Evolutionary conservation across 2,329 filamentous ascomycete genomes (phyloP).

Genomic region (Penicillium griseofulvum): DNA sequence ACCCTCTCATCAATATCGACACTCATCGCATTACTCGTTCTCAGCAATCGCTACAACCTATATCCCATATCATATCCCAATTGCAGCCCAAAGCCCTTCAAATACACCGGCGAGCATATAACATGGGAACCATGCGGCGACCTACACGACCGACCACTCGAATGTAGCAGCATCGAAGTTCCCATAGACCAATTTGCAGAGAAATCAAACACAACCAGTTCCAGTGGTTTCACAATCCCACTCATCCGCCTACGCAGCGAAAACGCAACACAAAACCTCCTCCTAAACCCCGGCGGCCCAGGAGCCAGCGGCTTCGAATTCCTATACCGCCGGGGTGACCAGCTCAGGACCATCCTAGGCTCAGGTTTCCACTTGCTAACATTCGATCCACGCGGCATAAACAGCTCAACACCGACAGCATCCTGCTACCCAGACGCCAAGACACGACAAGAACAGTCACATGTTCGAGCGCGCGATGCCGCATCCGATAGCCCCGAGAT

Average conservation of each 20-base stretch:
- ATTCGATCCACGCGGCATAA: constrained; percentile 52
- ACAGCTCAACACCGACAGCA: constrained; percentile 35
- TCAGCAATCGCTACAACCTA: neutral
- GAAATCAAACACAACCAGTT: constrained; percentile 30
- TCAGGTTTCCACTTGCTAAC: constrained; percentile 49
- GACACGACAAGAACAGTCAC: constrained; percentile 31
- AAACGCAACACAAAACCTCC: constrained; percentile 45
- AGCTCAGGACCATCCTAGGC: constrained; percentile 41
- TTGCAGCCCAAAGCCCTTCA: neutral
- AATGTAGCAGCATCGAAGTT: constrained; percentile 47
- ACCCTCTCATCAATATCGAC: neutral
- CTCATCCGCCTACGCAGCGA: constrained; percentile 47
- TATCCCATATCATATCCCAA: neutral
- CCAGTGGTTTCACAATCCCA: constrained; percentile 41
- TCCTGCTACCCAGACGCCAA: constrained; percentile 42
- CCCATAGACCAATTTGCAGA: constrained; percentile 49
- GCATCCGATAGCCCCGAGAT: constrained; percentile 29
- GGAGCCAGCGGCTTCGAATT: constrained; percentile 46
- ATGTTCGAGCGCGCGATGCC: constrained; percentile 24
- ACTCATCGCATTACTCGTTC: neutral
- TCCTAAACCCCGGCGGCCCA: constrained; percentile 52
- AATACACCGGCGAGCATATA: constrained; percentile 31
- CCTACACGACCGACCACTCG: constrained; percentile 37
- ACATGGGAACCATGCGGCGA: constrained; percentile 43
- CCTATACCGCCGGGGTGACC: constrained; percentile 36